Percentiles rank a stretch among this genome's conserved stretches.
Conservation (phyloP, 2,329 filamentous ascomycete genomes). For the Claviceps sp. region DNA sequence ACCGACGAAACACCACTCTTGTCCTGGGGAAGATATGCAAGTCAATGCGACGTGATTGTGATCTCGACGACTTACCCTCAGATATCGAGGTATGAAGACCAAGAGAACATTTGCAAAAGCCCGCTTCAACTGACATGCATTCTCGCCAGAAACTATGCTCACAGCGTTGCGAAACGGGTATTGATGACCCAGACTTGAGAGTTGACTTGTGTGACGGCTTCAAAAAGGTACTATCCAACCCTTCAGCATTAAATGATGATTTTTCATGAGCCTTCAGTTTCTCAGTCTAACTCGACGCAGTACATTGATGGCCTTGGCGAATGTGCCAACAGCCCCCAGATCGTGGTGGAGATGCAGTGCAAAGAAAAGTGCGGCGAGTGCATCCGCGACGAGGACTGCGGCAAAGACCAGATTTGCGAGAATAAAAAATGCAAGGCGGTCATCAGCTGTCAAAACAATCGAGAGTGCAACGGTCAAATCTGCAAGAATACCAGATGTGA, state of each 20-base stretch:
- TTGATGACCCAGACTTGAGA: constrained; percentile 2
- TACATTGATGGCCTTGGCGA: constrained; percentile 5
- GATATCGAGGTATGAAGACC: constrained; percentile 1
- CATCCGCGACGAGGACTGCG: constrained; percentile 3
- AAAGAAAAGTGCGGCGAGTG: constrained; percentile 4
- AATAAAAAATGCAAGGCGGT: constrained; percentile 2
- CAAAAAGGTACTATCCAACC: constrained; percentile 1
- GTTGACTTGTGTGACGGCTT: constrained; percentile 2
- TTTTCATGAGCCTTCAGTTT: not conserved
- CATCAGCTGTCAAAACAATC: constrained; percentile 3
- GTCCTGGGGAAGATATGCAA: constrained; percentile 5
- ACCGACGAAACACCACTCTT: not conserved
- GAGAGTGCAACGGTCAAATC: constrained; percentile 6
- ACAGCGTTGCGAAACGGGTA: constrained; percentile 3
- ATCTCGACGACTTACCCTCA: constrained; percentile 1
- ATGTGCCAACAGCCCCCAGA: constrained; percentile 3
- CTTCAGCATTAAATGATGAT: too few species aligned
- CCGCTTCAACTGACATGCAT: not conserved
- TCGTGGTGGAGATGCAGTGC: constrained; percentile 3
- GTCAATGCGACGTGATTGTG: constrained; percentile 3
- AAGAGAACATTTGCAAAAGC: not conserved
- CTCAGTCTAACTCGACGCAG: not conserved
- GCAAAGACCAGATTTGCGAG: constrained; percentile 1
- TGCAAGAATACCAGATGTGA: constrained; percentile 4
- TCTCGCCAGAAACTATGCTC: constrained; percentile 2